Evolutionary conservation across 768 basidiomycete genomes (phyloP), one percentile per base, ranked within the genome.

Genomic region (Podaxis sp.): DNA sequence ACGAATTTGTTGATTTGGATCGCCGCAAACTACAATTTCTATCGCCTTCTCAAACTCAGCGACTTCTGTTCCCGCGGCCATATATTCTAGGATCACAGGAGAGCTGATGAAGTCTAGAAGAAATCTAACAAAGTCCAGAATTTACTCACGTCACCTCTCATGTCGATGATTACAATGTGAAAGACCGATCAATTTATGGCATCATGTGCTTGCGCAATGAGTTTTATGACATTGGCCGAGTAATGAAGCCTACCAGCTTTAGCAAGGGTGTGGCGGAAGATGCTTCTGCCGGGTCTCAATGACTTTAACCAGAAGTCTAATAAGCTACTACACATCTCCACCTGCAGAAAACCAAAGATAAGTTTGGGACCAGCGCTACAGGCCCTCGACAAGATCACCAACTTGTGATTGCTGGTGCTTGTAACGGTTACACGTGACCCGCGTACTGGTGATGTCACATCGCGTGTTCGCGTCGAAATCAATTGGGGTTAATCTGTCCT

Each of bases 361-460:
- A 46, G 13, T 46, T 46, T 42, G 40, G 44, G n/a, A 22, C 7
- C 15, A 19, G 44, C 17, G 19, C 7, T 46, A 19, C 1, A n/a
- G 17, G 7, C 44, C 17, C 44, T 46, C n/a, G 44, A n/a, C 44
- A 7, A 19, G 19, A 19, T 30, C 46, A n/a, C n/a, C 48, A 8
- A 56, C 30, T 49, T 40, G 24, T 42, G 52, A 30, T 49, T 38
- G 7, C 44, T 17, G 3, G 44, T 8, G 17, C 7, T 5, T 59
- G 61, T 63, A 26, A 52, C 59, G 28, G 24, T 9, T 28, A 24
- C 59, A 61, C 52, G 64, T 66, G 63, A 59, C 52, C 63, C 40
- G 53, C 65, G 48, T 19, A n/a, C 44, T n/a, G 44, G 19, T 19
- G 8, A 28, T 42, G 59, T 61, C 59, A 61, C 59, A 54, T 5